These are phyloP conservation scores for Tetrahymena borealis DNA, from an alignment of 73 alveolate genomes.

Conservation along the genomic window DNA sequence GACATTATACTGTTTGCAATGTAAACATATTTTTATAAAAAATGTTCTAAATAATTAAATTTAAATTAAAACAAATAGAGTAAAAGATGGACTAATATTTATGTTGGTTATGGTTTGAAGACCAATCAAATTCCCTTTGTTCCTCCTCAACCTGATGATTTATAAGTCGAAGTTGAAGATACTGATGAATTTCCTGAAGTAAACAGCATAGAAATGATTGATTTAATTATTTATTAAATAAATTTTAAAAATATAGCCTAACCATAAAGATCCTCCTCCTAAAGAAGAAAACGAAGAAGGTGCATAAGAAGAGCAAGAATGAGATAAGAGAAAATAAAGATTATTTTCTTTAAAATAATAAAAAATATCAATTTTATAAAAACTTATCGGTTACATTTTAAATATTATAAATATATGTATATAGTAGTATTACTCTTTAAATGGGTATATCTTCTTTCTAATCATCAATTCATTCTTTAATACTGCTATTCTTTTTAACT, in stretches of 20 bases:
- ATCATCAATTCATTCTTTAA: too few relatives aligned
- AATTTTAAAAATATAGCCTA: background rate
- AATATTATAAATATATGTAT: too few relatives aligned
- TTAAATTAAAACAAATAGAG: conserved; percentile 24
- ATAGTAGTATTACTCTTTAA: too few relatives aligned
- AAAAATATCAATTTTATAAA: too few relatives aligned
- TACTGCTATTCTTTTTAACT: too few relatives aligned
- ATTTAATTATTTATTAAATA: conserved; percentile 6
- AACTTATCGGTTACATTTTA: too few relatives aligned
- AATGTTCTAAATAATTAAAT: background rate
- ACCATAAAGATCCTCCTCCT: background rate
- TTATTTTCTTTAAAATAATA: too few relatives aligned
- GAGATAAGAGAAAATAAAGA: background rate
- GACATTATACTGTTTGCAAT: conserved; percentile 70
- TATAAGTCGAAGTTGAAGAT: conserved; percentile 63
- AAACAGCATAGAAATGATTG: conserved; percentile 19
- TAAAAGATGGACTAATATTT: conserved; percentile 65
- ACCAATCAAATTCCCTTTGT: conserved; percentile 58
- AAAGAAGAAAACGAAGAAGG: conserved; percentile 10
- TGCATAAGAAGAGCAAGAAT: conserved; percentile 3
- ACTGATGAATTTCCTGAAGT: conserved; percentile 76
- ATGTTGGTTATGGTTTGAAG: conserved; percentile 93
- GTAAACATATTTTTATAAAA: background rate
- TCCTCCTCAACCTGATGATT: conserved; percentile 73
- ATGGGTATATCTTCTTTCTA: too few relatives aligned